Conservation (phyloP, 371 early-diverging fungal species). For the Actinomortierella wolfii region DNA sequence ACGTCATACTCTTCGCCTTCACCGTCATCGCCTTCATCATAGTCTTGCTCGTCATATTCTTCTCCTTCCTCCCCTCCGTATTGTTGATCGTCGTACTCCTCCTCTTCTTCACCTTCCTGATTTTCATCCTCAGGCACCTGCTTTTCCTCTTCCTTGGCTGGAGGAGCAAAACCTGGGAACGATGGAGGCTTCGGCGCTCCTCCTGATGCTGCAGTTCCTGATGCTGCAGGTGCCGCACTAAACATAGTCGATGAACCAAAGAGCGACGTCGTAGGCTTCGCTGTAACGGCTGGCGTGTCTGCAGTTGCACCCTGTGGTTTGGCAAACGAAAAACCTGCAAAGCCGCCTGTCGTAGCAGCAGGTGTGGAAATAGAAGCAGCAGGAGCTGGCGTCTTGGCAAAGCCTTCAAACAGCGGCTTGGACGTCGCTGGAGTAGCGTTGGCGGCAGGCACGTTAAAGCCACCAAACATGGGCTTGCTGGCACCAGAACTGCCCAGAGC, state of each 20-base stretch:
- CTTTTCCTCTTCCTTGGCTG: slow-evolving; percentile 1
- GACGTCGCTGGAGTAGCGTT: not conserved
- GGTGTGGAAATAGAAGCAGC: not conserved
- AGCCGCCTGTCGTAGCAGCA: not conserved
- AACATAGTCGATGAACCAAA: too few species aligned
- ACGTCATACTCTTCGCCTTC: slow-evolving; percentile 3
- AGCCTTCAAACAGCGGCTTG: not conserved
- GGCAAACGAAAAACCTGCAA: not conserved
- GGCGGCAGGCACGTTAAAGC: too few species aligned
- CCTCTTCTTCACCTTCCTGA: slow-evolving; percentile 3
- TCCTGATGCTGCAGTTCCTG: too few species aligned
- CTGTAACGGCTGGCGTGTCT: too few species aligned
- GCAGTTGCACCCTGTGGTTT: not conserved
- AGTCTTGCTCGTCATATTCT: slow-evolving; percentile 8
- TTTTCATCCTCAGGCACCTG: slow-evolving; percentile 2
- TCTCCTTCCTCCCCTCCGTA: slow-evolving; percentile 8
- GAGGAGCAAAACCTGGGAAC: too few species aligned
- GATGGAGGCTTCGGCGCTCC: too few species aligned
- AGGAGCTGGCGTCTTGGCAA: not conserved
- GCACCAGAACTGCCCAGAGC: not conserved
- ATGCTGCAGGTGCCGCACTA: too few species aligned
- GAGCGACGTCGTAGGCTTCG: too few species aligned
- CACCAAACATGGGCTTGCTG: too few species aligned
- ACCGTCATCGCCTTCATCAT: not conserved
- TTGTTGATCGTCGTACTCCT: slow-evolving; percentile 7